These are phyloP conservation scores for Silybum marianum DNA, from an alignment of 129 eudicot genomes.

Conservation along the genomic window DNA sequence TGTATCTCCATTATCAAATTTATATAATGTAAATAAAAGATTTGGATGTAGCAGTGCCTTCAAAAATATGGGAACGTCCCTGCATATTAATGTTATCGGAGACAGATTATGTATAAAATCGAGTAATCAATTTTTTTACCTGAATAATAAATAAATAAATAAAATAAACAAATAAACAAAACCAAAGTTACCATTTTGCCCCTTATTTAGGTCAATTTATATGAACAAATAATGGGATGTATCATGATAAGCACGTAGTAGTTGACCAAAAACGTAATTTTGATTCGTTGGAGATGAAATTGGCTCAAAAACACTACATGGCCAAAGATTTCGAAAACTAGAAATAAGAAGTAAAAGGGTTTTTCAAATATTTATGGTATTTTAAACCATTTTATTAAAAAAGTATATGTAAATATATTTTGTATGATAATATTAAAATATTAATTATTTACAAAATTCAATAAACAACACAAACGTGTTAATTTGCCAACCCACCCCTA, in stretches of 20 bases:
- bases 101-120: too few relatives aligned
- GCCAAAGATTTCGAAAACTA: slow-evolving; percentile 6
- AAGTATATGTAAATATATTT: too few relatives aligned
- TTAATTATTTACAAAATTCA: not conserved
- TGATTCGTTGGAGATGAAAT: slow-evolving; percentile 18
- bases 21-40: too few relatives aligned
- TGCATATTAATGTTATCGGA: too few relatives aligned
- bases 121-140: too few relatives aligned
- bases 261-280: slow-evolving; percentile 10
- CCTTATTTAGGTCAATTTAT: slow-evolving; percentile 2
- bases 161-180: too few relatives aligned
- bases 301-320: not conserved
- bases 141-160: too few relatives aligned
- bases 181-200: slow-evolving; percentile 16
- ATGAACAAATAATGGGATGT: slow-evolving; percentile 2
- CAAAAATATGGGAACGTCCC: too few relatives aligned
- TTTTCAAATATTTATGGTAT: not conserved
- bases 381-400: too few relatives aligned
- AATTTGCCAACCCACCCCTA: not conserved
- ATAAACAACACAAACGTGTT: not conserved
- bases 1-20: too few relatives aligned
- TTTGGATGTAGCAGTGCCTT: too few relatives aligned
- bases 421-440: too few relatives aligned
- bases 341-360: not conserved
- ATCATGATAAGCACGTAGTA: slow-evolving; percentile 10